A percentile compares a stretch with the other conserved stretches of the same genome.
These are phyloP conservation scores for Macroventuria anomochaeta DNA, from an alignment of 2,329 filamentous ascomycete species.

Conservation along the genomic window DNA sequence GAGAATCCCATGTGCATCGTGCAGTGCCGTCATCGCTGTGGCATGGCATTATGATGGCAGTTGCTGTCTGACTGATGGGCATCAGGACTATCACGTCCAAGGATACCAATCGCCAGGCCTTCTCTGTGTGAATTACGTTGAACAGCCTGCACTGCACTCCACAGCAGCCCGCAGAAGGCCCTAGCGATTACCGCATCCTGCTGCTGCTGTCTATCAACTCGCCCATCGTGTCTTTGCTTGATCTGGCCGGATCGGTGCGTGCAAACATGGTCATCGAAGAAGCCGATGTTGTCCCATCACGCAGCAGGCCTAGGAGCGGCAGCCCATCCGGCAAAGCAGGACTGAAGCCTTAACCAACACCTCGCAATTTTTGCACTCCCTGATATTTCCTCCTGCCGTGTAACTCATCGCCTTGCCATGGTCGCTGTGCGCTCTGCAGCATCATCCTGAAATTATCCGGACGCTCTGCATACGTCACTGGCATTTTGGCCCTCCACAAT, in stretches of 20 bases:
- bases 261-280: slow-evolving; percentile 10
- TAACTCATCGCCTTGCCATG: slow-evolving; percentile 10
- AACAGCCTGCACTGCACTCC: not conserved
- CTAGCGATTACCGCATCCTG: slow-evolving; percentile 20
- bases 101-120: not conserved
- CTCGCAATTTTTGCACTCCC: slow-evolving; percentile 4
- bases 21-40: slow-evolving; percentile 13
- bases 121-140: slow-evolving; percentile 1
- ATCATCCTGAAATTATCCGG: slow-evolving; percentile 27
- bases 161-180: not conserved
- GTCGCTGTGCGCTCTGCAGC: slow-evolving; percentile 2
- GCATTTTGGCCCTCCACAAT: slow-evolving; percentile 21
- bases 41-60: not conserved
- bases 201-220: slow-evolving; percentile 10
- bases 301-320: not conserved
- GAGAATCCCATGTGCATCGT: slow-evolving; percentile 15
- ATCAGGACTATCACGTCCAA: not conserved
- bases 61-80: slow-evolving; percentile 3
- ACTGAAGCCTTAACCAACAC: slow-evolving; percentile 4
- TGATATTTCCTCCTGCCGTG: slow-evolving; percentile 9
- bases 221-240: slow-evolving; percentile 24
- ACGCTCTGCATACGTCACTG: slow-evolving; percentile 28
- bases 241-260: slow-evolving; percentile 22
- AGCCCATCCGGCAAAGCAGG: slow-evolving; percentile 18
- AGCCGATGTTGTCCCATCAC: not conserved